Base-by-base conservation (phyloP, 176 grass and related monocot species). In the Aegilops tauschii region DNA sequence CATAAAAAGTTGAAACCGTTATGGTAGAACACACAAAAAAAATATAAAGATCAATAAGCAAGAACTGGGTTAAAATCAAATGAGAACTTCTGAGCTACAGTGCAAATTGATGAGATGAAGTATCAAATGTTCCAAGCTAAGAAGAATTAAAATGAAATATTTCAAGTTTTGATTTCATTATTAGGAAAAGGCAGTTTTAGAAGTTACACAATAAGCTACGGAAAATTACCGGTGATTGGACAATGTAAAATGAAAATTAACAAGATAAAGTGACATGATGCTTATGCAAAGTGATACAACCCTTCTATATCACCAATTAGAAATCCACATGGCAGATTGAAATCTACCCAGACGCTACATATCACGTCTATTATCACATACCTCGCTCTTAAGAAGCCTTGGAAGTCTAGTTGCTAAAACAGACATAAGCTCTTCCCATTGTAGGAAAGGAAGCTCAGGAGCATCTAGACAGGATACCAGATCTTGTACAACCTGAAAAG, bases 361-460 rank as follows among this genome's bases (percentile, higher is more conserved):
- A 79, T 87, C 32, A 83, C 58, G 21, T 21, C 69, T 75, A 88
- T 42, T 44, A 67, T 50, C 69, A 23, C 73, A 66, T 87, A 98
- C 97, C 97, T 99, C 94, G 75, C 82, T 93, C 71, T 88, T 93
- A 21, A 99, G 97, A 58, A 88, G 83, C 83, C 92, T 90, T 77
- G 97, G 97, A 69, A 99, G 80, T 73, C 97, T 91, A 81, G 88
- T 99, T 88, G 94, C 92, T 65, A 99, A 91, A 76, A 99, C 97
- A 87, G 97, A 99, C 94, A 99, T 99, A 90, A 84, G 90, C 81
- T 96, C 97, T 65, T 96, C 88, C 97, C 97, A 99, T 59, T 99
- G 97, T 49, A 99, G 89, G 81, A 96, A 99, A 86, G 94, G 97
- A 84, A 99, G 94, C 83, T 94, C 90, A 35, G 90, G 94, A 79